Conservation (phyloP, 1,284 basidiomycete species). For the Leccinum idahoense region DNA sequence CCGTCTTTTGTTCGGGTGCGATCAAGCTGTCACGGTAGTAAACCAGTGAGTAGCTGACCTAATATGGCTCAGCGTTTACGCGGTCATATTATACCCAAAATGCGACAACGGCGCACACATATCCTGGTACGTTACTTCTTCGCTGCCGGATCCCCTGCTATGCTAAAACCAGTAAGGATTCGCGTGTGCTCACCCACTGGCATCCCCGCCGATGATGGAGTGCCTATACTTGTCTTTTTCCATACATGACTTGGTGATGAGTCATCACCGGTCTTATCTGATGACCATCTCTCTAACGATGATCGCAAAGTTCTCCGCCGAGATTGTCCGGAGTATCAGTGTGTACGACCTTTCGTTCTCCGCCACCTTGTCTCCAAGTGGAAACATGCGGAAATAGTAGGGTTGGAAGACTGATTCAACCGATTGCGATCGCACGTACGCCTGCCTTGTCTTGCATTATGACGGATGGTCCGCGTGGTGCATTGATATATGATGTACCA, state of each 20-base stretch:
- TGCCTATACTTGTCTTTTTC: conserved; percentile 49
- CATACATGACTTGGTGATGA: conserved; percentile 48
- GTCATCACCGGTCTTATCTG: conserved; percentile 32
- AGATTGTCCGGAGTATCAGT: conserved; percentile 35
- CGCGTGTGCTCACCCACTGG: conserved; percentile 31
- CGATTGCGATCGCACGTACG: conserved; percentile 16
- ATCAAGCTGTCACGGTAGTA: conserved; percentile 19
- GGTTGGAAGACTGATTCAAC: conserved; percentile 30
- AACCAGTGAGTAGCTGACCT: conserved; percentile 32
- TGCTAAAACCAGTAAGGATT: conserved; percentile 18
- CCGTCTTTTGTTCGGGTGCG: conserved; percentile 45
- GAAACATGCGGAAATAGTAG: conserved; percentile 19
- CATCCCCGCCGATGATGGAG: conserved; percentile 47
- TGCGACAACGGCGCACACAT: conserved; percentile 3
- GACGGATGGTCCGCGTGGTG: conserved; percentile 14
- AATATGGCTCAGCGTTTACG: conserved; percentile 4
- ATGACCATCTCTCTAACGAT: conserved; percentile 31
- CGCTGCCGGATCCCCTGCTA: not conserved
- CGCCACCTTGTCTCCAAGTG: conserved; percentile 38
- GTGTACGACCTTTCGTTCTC: conserved; percentile 49
- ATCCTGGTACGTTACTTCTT: conserved; percentile 12
- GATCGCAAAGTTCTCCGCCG: conserved; percentile 36
- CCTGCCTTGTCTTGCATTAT: not conserved
- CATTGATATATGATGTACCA: conserved; percentile 43
- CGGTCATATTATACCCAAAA: conserved; percentile 20